These are phyloP conservation scores for Paraphoma sp. DNA, from an alignment of 2,329 filamentous ascomycete species.

Conservation along the genomic window DNA sequence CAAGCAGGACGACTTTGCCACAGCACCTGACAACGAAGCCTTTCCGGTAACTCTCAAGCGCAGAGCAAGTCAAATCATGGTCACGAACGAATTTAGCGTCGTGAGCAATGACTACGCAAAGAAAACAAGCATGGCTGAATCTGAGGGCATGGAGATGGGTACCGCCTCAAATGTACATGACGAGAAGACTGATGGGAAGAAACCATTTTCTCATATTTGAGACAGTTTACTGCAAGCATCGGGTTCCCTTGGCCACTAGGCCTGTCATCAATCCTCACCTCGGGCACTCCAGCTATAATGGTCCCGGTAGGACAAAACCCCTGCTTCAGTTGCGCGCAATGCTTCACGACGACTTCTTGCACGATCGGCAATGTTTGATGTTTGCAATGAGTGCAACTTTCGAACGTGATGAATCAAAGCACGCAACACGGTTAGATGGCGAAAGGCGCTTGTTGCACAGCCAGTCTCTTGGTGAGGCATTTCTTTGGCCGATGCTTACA, in stretches of 20 bases:
- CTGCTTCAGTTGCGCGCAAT: too few species aligned
- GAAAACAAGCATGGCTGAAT: constrained; percentile 8
- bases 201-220: constrained; percentile 21
- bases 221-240: background rate
- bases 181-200: constrained; percentile 17
- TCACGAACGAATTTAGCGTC: constrained; percentile 29
- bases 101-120: constrained; percentile 14
- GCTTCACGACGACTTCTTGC: too few species aligned
- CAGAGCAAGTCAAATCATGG: constrained; percentile 21
- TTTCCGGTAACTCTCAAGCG: constrained; percentile 5
- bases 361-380: too few species aligned
- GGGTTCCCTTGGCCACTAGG: background rate
- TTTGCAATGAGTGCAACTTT: too few species aligned
- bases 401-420: too few species aligned
- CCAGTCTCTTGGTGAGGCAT: background rate
- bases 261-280: too few species aligned
- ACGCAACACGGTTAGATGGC: background rate
- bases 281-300: too few species aligned
- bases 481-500: background rate
- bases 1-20: background rate
- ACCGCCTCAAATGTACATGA: constrained; percentile 15
- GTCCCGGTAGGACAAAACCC: too few species aligned
- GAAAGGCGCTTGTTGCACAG: background rate
- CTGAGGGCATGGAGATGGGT: constrained; percentile 9
- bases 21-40: background rate